phyloP scores from a whole-genome alignment of 139 green algal genomes.

The Marvania coccoides region DNA sequence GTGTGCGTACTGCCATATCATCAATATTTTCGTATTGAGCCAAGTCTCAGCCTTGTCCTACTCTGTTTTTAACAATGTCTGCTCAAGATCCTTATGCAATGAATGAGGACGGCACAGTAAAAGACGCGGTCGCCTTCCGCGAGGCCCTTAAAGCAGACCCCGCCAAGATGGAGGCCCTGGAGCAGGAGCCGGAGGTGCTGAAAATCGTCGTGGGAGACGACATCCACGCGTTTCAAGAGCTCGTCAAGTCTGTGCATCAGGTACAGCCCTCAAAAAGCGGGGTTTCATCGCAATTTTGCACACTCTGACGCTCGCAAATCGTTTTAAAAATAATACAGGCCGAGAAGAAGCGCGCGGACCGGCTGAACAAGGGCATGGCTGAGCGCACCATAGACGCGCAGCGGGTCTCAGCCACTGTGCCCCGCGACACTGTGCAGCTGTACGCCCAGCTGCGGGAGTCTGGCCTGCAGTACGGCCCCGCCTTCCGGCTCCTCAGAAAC shows the following conservation, averaged over 20 bases:
- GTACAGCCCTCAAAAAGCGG: no score
- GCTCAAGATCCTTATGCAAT: conserved; percentile 35
- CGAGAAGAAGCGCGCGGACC: conserved; percentile 47
- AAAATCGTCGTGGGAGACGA: conserved; percentile 54
- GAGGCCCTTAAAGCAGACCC: conserved; percentile 44
- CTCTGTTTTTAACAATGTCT: no score
- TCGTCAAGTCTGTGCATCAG: conserved; percentile 53
- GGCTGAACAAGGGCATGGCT: conserved; percentile 30
- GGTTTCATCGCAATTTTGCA: not conserved
- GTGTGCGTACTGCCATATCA: no score
- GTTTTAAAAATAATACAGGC: conserved; percentile 29
- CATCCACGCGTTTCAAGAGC: conserved; percentile 52
- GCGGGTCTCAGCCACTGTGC: conserved; percentile 61
- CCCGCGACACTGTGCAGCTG: conserved; percentile 50
- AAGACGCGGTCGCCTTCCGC: conserved; percentile 58
- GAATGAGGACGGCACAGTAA: conserved; percentile 55
- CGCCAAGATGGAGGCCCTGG: conserved; percentile 37
- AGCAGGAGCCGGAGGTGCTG: conserved; percentile 47
- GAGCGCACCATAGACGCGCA: conserved; percentile 86
- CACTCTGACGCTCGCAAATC: not conserved
- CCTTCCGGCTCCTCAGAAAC: conserved; percentile 83
- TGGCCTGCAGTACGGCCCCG: conserved; percentile 82
- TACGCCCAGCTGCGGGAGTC: conserved; percentile 71
- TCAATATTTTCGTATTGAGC: no score
- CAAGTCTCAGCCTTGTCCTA: no score